phyloP scores from a whole-genome alignment of 1,284 basidiomycete genomes.

The Austroboletus niveus region DNA sequence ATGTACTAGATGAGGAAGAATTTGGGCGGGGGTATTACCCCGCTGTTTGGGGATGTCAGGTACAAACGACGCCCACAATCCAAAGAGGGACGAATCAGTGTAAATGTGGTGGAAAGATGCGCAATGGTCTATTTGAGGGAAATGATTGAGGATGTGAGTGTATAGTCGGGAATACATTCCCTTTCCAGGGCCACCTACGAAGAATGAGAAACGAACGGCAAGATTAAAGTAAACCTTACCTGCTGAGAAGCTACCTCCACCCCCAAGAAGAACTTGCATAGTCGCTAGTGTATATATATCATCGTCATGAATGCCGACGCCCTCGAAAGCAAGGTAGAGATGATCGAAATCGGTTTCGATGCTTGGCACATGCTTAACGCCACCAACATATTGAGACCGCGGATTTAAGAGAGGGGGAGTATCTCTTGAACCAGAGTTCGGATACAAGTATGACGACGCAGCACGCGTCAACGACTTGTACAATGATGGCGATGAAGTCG shows the following conservation, averaged over 20 bases:
- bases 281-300: constrained; percentile 95
- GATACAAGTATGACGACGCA: constrained; percentile 70
- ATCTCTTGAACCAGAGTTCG: constrained; percentile 37
- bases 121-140: constrained; percentile 93
- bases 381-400: constrained; percentile 81
- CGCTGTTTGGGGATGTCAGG: constrained; percentile 59
- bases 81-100: constrained; percentile 92
- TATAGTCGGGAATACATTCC: constrained; percentile 99
- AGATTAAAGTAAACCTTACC: constrained; percentile 43
- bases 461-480: constrained; percentile 69
- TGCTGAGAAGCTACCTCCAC: constrained; percentile 94
- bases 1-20: constrained; percentile 84
- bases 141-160: constrained; percentile 96
- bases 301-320: constrained; percentile 87
- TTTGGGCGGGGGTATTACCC: constrained; percentile 65
- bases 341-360: constrained; percentile 84
- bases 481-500: constrained; percentile 51
- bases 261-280: constrained; percentile 93
- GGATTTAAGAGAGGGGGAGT: constrained; percentile 32
- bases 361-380: constrained; percentile 71
- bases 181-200: constrained; percentile 88
- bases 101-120: constrained; percentile 99
- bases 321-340: constrained; percentile 92
- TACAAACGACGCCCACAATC: constrained; percentile 88
- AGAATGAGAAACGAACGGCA: constrained; percentile 14